Percentiles rank a stretch among this genome's conserved stretches.
phyloP scores from a whole-genome alignment of 805 yeast genomes.

The Cyberlindnera maritima region DNA sequence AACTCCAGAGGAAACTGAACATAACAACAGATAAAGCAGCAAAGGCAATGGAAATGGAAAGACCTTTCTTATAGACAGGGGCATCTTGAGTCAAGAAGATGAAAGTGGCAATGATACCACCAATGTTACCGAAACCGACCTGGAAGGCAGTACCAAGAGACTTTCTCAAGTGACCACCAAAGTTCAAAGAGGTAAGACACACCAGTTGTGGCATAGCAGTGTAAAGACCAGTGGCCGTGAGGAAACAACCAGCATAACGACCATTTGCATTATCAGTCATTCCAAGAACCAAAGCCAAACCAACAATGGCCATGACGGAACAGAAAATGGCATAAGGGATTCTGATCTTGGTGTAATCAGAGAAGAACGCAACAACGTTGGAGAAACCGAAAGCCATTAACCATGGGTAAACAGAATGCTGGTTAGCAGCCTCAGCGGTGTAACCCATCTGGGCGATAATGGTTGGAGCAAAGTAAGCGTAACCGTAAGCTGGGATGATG shows the following conservation, averaged over 20 bases:
- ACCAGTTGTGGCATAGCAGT: conserved; percentile 36
- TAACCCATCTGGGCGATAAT: conserved; percentile 41
- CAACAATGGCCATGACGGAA: conserved; percentile 32
- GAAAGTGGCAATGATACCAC: conserved; percentile 39
- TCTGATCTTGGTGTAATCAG: conserved; percentile 54
- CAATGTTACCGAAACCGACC: conserved; percentile 38
- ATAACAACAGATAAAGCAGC: conserved; percentile 39
- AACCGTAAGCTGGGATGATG: conserved; percentile 38
- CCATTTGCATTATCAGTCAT: conserved; percentile 37
- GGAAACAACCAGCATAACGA: conserved; percentile 39
- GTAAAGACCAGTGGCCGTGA: conserved; percentile 37
- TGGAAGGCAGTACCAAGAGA: conserved; percentile 39
- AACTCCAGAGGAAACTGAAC: conserved; percentile 32
- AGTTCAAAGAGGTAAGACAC: conserved; percentile 38
- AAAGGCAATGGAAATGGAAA: conserved; percentile 44
- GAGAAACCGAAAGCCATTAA: conserved; percentile 67
- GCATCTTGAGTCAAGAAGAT: conserved; percentile 38
- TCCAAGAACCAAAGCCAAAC: conserved; percentile 35
- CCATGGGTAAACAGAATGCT: conserved; percentile 87
- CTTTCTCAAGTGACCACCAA: conserved; percentile 38
- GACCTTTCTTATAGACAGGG: conserved; percentile 35
- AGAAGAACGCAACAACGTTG: conserved; percentile 56
- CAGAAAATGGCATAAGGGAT: conserved; percentile 37
- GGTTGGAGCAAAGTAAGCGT: conserved; percentile 45
- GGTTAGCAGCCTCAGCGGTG: conserved; percentile 71